Evolutionary conservation across 306 rosid genomes (phyloP), one percentile per base, ranked within the genome.

Genomic region (Senna tora): DNA sequence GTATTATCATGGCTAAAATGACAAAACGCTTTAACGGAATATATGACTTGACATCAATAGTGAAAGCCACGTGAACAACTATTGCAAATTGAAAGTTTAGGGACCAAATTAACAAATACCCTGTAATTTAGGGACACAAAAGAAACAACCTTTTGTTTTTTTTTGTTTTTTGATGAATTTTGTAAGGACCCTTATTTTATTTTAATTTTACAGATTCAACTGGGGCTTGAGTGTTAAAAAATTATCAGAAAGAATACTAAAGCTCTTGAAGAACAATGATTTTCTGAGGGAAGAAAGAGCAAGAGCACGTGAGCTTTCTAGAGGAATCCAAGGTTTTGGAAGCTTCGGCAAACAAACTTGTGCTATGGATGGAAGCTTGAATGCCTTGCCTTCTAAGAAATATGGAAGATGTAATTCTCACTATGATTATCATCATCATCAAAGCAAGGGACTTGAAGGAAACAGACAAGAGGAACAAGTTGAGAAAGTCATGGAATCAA

Each of bases 281-380:
- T 76, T 84, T 67, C 67, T 70, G 11, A 78, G 17, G 69, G 84
- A 84, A 78, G 92, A 89, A 74, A 87, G 97, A 53, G 75, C 47
- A 49, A 83, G 56, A 78, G 87, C 87, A 45, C 85, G 85, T 1
- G 56, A 76, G 30, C 80, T 84, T 39, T 87, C 82, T 25, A 74
- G 63, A 12, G 96, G 92, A 66, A 89, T 92, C 46, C 28, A 84
- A 83, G 93, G 96, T 20, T 92, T 85, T 8, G 97, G 97, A 65
- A 92, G 87, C 87, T 80, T 87, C 50, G 70, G 42, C 73, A 69
- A 16, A 12, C 75, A 61, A 30, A 67, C 75, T 62, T 81, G 81
- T 65, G 50, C 77, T 13, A 25, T 11, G 17, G 72, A 79, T 15
- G 79, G 68, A 75, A 32, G 73, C 80, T 39, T 68, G 50, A 64